phyloP scores from a whole-genome alignment of 352 stramenopile species.

The Pythium rishiriense region DNA sequence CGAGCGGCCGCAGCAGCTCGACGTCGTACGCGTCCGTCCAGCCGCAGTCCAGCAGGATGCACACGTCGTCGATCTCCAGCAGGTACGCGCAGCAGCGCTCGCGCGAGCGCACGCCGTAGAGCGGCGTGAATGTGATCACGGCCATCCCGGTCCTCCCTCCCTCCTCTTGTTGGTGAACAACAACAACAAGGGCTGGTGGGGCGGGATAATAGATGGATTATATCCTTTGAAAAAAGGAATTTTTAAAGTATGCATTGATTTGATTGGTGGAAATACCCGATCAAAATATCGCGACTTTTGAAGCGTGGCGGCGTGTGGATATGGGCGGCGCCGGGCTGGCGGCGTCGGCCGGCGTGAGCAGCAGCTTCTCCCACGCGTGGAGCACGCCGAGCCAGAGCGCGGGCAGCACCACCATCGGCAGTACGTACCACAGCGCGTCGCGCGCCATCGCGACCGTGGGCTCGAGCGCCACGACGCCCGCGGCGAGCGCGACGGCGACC shows the following conservation, averaged over 20 bases:
- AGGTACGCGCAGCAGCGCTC: conserved; percentile 86
- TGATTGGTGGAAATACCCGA: conserved; percentile 22
- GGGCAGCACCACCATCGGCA: conserved; percentile 54
- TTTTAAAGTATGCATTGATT: neutral
- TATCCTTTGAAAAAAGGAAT: neutral
- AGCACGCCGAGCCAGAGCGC: conserved; percentile 46
- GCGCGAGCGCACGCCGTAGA: conserved; percentile 85
- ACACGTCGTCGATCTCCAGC: conserved; percentile 91
- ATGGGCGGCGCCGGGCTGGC: neutral
- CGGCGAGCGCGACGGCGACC: conserved; percentile 37
- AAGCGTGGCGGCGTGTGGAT: neutral
- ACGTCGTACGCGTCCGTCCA: conserved; percentile 90
- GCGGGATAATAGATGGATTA: neutral
- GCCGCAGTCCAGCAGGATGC: conserved; percentile 90
- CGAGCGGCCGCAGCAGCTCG: conserved; percentile 80
- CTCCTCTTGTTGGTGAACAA: neutral
- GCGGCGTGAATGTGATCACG: conserved; percentile 90
- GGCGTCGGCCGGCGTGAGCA: conserved; percentile 16
- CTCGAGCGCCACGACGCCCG: conserved; percentile 36
- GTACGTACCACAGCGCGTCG: conserved; percentile 37
- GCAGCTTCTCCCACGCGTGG: conserved; percentile 45
- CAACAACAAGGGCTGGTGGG: too few species aligned
- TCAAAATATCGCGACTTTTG: conserved; percentile 34
- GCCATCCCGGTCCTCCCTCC: conserved; percentile 49
- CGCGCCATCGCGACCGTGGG: conserved; percentile 37